Percentiles rank a stretch among this genome's conserved stretches.
phyloP scores from a whole-genome alignment of 441 rosid species.

The Erodium moschatum region DNA sequence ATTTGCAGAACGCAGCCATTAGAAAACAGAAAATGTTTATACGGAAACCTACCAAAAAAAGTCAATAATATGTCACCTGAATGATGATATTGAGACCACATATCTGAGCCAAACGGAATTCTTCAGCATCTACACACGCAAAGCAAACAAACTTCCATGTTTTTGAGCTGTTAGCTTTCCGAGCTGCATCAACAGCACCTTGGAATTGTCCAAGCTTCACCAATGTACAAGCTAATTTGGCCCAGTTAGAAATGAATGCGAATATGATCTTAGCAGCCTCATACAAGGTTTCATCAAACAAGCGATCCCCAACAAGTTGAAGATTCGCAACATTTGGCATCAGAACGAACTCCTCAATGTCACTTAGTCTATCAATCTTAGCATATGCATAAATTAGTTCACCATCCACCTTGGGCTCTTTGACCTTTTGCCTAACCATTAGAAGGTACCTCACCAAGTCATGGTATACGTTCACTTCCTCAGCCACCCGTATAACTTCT shows the following conservation, averaged over 20 bases:
- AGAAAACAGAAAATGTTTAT: background rate
- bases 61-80: constrained; percentile 41
- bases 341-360: constrained; percentile 91
- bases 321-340: constrained; percentile 95
- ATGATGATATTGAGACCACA: constrained; percentile 93
- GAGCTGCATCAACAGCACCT: constrained; percentile 98
- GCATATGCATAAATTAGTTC: constrained; percentile 99
- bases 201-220: constrained; percentile 89
- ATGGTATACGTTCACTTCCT: constrained; percentile 79
- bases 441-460: constrained; percentile 91
- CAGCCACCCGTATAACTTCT: constrained; percentile 80
- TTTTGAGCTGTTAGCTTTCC: constrained; percentile 99
- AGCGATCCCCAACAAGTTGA: constrained; percentile 92
- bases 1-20: constrained; percentile 35
- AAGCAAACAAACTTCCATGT: constrained; percentile 99
- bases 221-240: constrained; percentile 87
- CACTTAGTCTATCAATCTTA: constrained; percentile 86
- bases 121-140: constrained; percentile 99
- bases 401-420: constrained; percentile 98
- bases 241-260: constrained; percentile 97
- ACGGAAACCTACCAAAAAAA: constrained; percentile 21
- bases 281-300: constrained; percentile 74
- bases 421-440: constrained; percentile 94
- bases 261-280: constrained; percentile 97
- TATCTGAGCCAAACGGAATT: constrained; percentile 96